Conservation (phyloP, 2,329 filamentous ascomycete genomes). For the Aspergillus sp. region DNA sequence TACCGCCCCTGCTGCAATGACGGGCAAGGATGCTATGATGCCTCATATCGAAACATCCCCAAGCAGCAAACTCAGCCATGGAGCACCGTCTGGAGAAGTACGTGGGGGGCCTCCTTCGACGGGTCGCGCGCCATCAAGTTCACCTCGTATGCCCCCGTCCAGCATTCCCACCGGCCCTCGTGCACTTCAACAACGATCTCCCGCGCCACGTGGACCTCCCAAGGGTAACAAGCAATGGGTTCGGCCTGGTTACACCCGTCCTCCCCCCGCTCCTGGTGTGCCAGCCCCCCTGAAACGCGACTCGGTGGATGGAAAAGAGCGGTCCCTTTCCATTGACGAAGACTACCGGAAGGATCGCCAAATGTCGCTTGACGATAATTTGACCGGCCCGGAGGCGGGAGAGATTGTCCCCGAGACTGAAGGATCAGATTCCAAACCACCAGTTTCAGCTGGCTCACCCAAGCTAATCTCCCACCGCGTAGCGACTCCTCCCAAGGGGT, state of each 20-base stretch:
- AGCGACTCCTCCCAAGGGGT: conserved; percentile 2
- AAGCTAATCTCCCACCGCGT: conserved; percentile 2
- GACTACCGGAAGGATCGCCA: conserved; percentile 16
- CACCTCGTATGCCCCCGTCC: conserved; percentile 35
- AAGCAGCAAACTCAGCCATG: conserved; percentile 17
- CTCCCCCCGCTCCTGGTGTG: conserved; percentile 18
- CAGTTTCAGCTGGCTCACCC: not conserved
- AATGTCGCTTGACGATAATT: conserved; percentile 13
- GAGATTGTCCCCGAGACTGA: conserved; percentile 15
- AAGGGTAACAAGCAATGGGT: conserved; percentile 42
- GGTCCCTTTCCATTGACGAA: conserved; percentile 16
- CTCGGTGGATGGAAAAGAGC: conserved; percentile 28
- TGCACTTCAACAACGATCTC: conserved; percentile 35
- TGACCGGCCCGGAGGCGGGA: conserved; percentile 14
- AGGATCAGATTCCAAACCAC: conserved; percentile 2
- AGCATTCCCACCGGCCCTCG: conserved; percentile 43
- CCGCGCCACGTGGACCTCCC: conserved; percentile 28
- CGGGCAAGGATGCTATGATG: conserved; percentile 22
- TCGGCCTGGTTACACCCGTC: conserved; percentile 34
- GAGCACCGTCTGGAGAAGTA: conserved; percentile 26
- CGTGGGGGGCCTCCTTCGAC: conserved; percentile 23
- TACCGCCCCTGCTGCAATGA: conserved; percentile 37
- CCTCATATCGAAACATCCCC: conserved; percentile 20
- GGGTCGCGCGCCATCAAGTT: conserved; percentile 32
- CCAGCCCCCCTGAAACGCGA: conserved; percentile 30